Percentiles rank a stretch among this genome's conserved stretches.
Conservation (phyloP, 139 green algal genomes). For the Zygnema circumcarinatum region DNA sequence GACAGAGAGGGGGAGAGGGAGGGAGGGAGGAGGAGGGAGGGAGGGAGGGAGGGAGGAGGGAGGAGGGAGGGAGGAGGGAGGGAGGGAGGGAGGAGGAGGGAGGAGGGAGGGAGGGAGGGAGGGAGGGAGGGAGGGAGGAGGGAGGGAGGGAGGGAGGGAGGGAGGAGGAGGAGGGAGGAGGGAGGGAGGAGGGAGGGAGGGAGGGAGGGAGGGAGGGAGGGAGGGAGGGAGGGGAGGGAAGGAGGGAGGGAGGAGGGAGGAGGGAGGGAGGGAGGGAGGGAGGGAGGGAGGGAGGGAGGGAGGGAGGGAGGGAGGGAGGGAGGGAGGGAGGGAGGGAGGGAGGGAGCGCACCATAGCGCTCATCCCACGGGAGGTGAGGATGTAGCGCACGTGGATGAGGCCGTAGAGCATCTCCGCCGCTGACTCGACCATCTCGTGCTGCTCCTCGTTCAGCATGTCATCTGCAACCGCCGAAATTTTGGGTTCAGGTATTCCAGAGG, state of each 20-base stretch:
- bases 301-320: not conserved
- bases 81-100: not conserved
- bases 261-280: not conserved
- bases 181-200: not conserved
- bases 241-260: not conserved
- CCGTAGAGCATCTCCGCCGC: constrained; percentile 96
- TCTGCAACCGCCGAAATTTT: constrained; percentile 55
- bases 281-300: not conserved
- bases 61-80: not conserved
- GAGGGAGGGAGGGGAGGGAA: not conserved
- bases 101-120: not conserved
- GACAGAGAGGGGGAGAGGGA: not conserved
- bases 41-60: not conserved
- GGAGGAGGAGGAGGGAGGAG: not conserved
- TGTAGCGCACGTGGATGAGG: constrained; percentile 94
- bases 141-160: not conserved
- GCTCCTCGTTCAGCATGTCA: constrained; percentile 71
- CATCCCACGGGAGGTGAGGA: constrained; percentile 83
- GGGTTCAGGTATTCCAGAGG: constrained; percentile 11
- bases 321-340: not conserved
- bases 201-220: not conserved
- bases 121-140: not conserved
- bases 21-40: not conserved
- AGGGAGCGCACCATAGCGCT: constrained; percentile 47
- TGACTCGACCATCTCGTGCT: constrained; percentile 85